Base-by-base conservation (phyloP, 2,329 filamentous ascomycete genomes). In the Simplicillium sp. region DNA sequence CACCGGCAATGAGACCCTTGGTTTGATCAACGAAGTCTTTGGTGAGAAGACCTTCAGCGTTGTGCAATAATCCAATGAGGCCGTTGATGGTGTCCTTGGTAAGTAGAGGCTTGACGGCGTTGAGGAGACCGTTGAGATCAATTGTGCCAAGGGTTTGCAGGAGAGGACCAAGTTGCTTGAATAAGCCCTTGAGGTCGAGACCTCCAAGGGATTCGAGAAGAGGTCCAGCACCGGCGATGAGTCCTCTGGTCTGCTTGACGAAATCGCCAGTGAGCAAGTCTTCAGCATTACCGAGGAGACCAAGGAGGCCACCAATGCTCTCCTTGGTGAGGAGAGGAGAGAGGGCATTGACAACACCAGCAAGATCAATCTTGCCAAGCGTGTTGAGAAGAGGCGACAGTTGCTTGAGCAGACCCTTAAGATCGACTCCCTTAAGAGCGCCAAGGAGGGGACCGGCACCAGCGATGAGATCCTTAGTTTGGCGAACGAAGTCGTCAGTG, bases 321-420 rank as follows among this genome's bases (percentile, higher is more conserved):
- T 59, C 48, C 5, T 55, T 44, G 5, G 54, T 58, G 0, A 66
- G 46, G 0, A 67, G 44, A 0, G 62, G 62, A 5, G 52, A 51
- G 2, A 65, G 36, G 3, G 61, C 54, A 11, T 59, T 50, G 5
- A 59, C 50, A 5, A 60, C 42, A 4, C 50, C 51, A 37, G 54
- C 46, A 4, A 56, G 45, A 42, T 56, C 48, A 9, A 61, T 44
- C 31, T 57, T 48, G 29, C 45, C 44, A 9, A 62, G 37, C 18
- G 55, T 45, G 9, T 57, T 46, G 18, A 61, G 47, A 29, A 61
- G 48, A 16, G 57, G 55, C 6, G 45, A 38, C 13, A 58, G 41
- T 40, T 60, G 39, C 11, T 39, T 25, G 6, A 49, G 29, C 2
- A 49, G 16, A 7, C 39, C 36, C 6, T 37, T n/a, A 5, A 49